Percentiles rank a stretch among this genome's conserved stretches.
These are phyloP conservation scores for Penicillium glabrum DNA, from an alignment of 2,329 filamentous ascomycete species.

Conservation along the genomic window DNA sequence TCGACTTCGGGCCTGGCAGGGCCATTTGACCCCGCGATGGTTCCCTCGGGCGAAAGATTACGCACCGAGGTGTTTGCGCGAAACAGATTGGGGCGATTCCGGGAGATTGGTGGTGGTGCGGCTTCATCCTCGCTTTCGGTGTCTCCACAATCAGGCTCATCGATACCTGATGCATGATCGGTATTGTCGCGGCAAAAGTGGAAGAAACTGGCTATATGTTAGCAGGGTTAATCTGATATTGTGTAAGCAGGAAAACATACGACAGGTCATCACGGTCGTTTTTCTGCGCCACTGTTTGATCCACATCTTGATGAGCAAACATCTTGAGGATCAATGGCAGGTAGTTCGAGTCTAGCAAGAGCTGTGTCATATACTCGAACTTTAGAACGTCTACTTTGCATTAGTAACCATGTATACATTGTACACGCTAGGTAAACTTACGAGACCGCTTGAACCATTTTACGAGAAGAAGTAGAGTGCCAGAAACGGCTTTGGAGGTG, in stretches of 20 bases:
- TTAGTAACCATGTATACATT: slow-evolving; percentile 10
- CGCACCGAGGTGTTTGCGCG: slow-evolving; percentile 26
- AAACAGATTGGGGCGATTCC: slow-evolving; percentile 48
- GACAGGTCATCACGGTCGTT: slow-evolving; percentile 80
- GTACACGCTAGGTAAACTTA: slow-evolving; percentile 49
- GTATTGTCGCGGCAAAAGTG: slow-evolving; percentile 78
- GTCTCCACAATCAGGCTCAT: slow-evolving; percentile 32
- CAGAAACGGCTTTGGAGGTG: slow-evolving; percentile 86
- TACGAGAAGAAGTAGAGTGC: slow-evolving; percentile 77
- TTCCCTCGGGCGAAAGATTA: slow-evolving; percentile 27
- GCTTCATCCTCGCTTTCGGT: slow-evolving; percentile 67
- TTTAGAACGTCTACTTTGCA: slow-evolving; percentile 73
- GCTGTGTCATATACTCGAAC: slow-evolving; percentile 91
- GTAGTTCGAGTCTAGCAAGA: slow-evolving; percentile 93
- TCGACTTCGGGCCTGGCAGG: slow-evolving; percentile 64
- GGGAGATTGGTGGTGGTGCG: slow-evolving; percentile 75
- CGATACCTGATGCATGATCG: slow-evolving; percentile 52
- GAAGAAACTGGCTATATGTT: slow-evolving; percentile 67
- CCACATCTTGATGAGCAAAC: slow-evolving; percentile 90
- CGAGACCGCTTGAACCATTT: slow-evolving; percentile 97
- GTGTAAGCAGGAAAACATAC: slow-evolving; percentile 47
- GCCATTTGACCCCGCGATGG: slow-evolving; percentile 22
- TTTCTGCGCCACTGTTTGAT: slow-evolving; percentile 82
- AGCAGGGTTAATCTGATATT: neutral
- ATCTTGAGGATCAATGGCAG: slow-evolving; percentile 89